Evolutionary conservation across 768 basidiomycete species (phyloP).

Genomic region (Pisolithus marmoratus): DNA sequence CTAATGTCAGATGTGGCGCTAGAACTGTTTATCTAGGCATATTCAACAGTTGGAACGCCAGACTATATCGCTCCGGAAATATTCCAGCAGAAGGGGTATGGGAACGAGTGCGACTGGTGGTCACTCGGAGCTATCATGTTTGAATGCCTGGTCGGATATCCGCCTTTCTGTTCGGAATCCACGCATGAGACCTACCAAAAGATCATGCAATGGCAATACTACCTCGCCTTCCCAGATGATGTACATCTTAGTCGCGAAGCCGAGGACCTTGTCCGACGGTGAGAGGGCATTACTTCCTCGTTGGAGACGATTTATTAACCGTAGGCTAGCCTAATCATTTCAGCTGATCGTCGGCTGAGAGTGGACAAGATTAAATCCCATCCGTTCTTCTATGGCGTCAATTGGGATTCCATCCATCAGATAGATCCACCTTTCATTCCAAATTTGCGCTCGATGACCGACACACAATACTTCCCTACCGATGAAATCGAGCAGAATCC

Average conservation of each 20-base stretch:
- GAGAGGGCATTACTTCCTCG: constrained; percentile 13
- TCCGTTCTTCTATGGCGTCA: constrained; percentile 93
- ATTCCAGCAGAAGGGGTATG: constrained; percentile 95
- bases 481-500: constrained; percentile 83
- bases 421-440: constrained; percentile 98
- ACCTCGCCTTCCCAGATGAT: constrained; percentile 88
- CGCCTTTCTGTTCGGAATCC: constrained; percentile 92
- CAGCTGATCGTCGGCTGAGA: constrained; percentile 68
- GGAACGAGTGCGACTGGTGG: constrained; percentile 99
- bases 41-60: constrained; percentile 96
- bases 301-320: constrained; percentile 4
- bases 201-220: constrained; percentile 90
- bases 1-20: constrained; percentile 1
- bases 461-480: constrained; percentile 97
- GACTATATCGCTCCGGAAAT: constrained; percentile 98
- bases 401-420: constrained; percentile 80
- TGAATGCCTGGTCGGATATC: constrained; percentile 95
- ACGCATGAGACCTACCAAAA: constrained; percentile 98
- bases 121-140: constrained; percentile 98
- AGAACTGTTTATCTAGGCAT: constrained; percentile 52
- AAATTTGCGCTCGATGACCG: constrained; percentile 85
- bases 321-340: constrained; percentile 66
- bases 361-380: constrained; percentile 89
- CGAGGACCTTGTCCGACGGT: constrained; percentile 85
- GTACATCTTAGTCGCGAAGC: constrained; percentile 89